Conservation (phyloP, 257 asterid species). For the Solanum stenotomum region DNA sequence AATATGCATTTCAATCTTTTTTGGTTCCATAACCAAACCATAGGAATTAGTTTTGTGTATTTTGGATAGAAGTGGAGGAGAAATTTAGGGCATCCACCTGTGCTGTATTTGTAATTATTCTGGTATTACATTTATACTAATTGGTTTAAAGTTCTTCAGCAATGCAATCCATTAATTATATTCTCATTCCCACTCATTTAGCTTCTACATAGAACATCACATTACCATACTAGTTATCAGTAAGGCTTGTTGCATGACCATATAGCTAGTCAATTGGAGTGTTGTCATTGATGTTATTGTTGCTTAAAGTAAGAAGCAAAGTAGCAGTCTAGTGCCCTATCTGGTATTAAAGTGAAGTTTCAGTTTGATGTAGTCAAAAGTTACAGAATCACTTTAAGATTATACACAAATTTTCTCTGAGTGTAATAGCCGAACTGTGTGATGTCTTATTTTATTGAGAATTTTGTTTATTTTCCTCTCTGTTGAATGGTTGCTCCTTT, state of each 20-base stretch:
- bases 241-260: background rate
- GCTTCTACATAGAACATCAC: background rate
- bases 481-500: too few relatives aligned
- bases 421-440: background rate
- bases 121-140: background rate
- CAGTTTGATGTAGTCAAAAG: background rate
- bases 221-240: background rate
- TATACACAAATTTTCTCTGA: background rate
- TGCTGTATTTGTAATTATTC: background rate
- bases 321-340: background rate
- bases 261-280: background rate
- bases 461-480: too few relatives aligned
- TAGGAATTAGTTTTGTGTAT: background rate
- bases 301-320: background rate
- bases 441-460: background rate
- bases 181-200: background rate
- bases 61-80: background rate
- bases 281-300: background rate
- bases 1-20: background rate
- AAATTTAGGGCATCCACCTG: background rate
- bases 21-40: background rate
- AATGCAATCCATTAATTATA: background rate
- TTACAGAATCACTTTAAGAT: background rate
- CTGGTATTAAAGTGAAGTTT: background rate
- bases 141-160: background rate